Evolutionary conservation across 2,329 filamentous ascomycete species (phyloP), one percentile per base, ranked within the genome.

Genomic region (Phialemonium atrogriseum): DNA sequence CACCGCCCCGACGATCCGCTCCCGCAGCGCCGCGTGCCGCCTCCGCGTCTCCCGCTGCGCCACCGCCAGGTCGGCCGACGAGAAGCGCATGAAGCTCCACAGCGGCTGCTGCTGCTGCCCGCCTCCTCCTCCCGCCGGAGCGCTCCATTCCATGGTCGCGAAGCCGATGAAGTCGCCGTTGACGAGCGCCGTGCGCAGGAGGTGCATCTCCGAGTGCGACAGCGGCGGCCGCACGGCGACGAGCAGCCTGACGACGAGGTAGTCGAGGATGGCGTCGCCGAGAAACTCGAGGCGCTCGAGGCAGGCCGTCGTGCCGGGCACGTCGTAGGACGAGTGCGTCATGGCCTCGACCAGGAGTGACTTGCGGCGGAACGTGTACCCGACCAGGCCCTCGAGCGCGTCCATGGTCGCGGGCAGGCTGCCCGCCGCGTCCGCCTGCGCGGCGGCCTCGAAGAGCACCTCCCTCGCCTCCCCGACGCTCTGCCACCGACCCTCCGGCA

Each of bases 201-300:
- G 60, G 44, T 94, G 86, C 74, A 96, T 84, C n/a, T 71, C 59
- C 3, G 65, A 49, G 29, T 71, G 61, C 0, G 56, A 35, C 1
- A 75, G 48, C 4, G 66, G 58, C 0, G 2, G 50, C 2, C 38
- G 34, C 5, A 34, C 42, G 10, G 34, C 38, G 30, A 53, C 42
- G 5, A 89, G 58, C n/a, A 59, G 64, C 0, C 59, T 62, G 7
- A 84, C 76, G 29, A 95, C 62, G 34, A 94, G 62, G 44, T 77
- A 71, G 54, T 96, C 89, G 0, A 96, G 72, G 3, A 95, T 64
- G 0, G 86, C 74, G 45, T 96, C 89, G 1, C 89, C 89, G 0
- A 95, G 61, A 46, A 91, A 94, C 49, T 95, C 89, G 1, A 95
- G 69, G 0, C 87, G 73, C 43, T 95, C 83, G 10, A 76, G 68